Percentiles rank a stretch among this genome's conserved stretches.
Conservation (phyloP, 805 yeast species). For the Kuraishia piskuri region DNA sequence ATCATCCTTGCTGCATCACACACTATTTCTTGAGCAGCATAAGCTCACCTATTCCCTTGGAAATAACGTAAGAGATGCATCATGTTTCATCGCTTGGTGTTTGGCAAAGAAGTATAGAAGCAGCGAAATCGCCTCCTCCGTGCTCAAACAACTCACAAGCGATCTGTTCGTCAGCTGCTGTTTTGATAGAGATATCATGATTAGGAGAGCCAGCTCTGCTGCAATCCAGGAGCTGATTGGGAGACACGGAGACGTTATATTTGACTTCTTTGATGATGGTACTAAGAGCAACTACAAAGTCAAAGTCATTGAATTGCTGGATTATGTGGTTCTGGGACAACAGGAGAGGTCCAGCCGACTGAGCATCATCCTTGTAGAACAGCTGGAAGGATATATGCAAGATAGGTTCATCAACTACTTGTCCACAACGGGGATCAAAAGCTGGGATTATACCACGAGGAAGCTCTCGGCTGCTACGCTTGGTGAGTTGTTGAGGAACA, state of each 20-base stretch:
- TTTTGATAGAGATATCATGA: conserved; percentile 65
- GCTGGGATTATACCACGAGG: conserved; percentile 33
- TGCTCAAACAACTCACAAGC: conserved; percentile 14
- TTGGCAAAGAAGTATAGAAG: conserved; percentile 33
- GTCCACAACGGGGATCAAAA: conserved; percentile 20
- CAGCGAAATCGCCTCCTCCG: conserved; percentile 11
- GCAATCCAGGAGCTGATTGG: conserved; percentile 84
- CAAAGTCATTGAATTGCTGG: conserved; percentile 50
- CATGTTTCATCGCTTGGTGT: conserved; percentile 84
- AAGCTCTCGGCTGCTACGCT: conserved; percentile 33
- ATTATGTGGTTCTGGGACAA: conserved; percentile 38
- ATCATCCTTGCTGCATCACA: conserved; percentile 30
- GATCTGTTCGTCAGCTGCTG: conserved; percentile 45
- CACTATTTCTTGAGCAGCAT: conserved; percentile 51
- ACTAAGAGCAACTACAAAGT: conserved; percentile 29
- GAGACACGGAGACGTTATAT: conserved; percentile 43
- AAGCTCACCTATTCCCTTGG: conserved; percentile 47
- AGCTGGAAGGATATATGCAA: conserved; percentile 10
- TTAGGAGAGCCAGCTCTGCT: conserved; percentile 78
- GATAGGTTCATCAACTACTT: conserved; percentile 24
- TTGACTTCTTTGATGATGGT: conserved; percentile 13
- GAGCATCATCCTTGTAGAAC: conserved; percentile 7
- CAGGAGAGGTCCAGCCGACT: conserved; percentile 27
- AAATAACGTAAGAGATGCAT: conserved; percentile 70
- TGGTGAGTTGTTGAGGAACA: conserved; percentile 7